Evolutionary conservation across 2,329 filamentous ascomycete genomes (phyloP).

Genomic region (Hirsutella thompsonii): DNA sequence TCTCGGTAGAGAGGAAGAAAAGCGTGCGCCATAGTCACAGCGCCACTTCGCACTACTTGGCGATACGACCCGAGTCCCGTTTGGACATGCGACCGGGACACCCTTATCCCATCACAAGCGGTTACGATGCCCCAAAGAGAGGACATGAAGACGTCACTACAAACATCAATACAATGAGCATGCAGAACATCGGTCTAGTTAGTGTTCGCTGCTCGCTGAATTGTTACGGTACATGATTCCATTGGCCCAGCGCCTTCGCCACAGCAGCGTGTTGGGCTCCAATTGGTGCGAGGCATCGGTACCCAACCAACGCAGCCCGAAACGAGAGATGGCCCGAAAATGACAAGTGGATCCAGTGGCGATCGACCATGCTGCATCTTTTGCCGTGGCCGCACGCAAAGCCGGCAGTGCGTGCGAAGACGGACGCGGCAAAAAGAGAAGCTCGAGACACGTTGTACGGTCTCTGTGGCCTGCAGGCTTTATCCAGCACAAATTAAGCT

Average conservation of each 20-base stretch:
- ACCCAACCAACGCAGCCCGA: conserved; percentile 18
- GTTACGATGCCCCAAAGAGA: neutral
- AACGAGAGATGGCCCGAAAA: neutral
- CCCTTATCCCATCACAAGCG: too few relatives aligned
- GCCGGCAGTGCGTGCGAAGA: neutral
- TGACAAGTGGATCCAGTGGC: neutral
- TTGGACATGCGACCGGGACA: too few relatives aligned
- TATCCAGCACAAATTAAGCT: neutral
- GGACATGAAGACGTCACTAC: neutral
- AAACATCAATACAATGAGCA: neutral
- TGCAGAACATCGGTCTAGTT: neutral
- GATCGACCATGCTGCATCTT: neutral
- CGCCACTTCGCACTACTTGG: too few relatives aligned
- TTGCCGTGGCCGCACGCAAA: neutral
- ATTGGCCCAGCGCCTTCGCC: conserved; percentile 12
- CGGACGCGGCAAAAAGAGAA: neutral
- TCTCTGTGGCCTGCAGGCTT: neutral
- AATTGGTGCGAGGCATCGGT: conserved; percentile 25
- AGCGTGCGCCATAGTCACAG: neutral
- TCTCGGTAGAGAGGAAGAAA: too few relatives aligned
- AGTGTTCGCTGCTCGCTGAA: neutral
- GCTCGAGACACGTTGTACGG: conserved; percentile 2
- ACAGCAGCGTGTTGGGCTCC: conserved; percentile 18
- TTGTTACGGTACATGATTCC: conserved; percentile 1
- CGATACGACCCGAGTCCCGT: too few relatives aligned